These are phyloP conservation scores for Groenewaldozyma tartarivorans DNA, from an alignment of 805 yeast species.

Conservation along the genomic window DNA sequence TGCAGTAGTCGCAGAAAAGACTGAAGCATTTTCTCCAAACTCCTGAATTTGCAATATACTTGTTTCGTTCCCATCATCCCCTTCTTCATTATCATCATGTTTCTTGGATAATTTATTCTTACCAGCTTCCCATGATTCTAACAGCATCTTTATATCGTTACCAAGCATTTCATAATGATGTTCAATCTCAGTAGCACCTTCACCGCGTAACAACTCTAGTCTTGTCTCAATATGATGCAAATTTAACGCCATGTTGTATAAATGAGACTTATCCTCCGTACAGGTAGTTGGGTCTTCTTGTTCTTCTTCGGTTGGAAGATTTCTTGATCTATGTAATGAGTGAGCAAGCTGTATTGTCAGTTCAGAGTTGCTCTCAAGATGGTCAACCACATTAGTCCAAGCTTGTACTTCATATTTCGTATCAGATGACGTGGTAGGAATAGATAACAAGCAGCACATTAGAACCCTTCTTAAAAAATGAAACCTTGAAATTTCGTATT, in stretches of 20 bases:
- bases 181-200: constrained; percentile 7
- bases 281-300: constrained; percentile 1
- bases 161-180: constrained; percentile 14
- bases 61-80: not conserved
- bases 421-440: constrained; percentile 19
- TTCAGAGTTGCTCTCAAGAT: constrained; percentile 10
- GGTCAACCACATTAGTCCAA: constrained; percentile 21
- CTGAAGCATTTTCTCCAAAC: constrained; percentile 1
- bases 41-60: too few species aligned
- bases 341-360: constrained; percentile 12
- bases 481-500: constrained; percentile 26
- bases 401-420: constrained; percentile 15
- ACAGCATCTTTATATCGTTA: constrained; percentile 14
- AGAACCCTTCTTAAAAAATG: constrained; percentile 34
- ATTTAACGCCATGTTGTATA: constrained; percentile 9
- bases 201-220: constrained; percentile 16
- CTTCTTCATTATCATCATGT: not conserved
- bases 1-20: not conserved
- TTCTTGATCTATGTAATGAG: constrained; percentile 7
- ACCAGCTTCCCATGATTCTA: constrained; percentile 15
- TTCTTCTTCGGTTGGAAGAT: constrained; percentile 5
- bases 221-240: constrained; percentile 18
- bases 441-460: constrained; percentile 35
- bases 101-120: not conserved
- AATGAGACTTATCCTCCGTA: constrained; percentile 1